Evolutionary conservation across 176 grass and related monocot genomes (phyloP), one percentile per base, ranked within the genome.

Genomic region (Paspalum notatum): DNA sequence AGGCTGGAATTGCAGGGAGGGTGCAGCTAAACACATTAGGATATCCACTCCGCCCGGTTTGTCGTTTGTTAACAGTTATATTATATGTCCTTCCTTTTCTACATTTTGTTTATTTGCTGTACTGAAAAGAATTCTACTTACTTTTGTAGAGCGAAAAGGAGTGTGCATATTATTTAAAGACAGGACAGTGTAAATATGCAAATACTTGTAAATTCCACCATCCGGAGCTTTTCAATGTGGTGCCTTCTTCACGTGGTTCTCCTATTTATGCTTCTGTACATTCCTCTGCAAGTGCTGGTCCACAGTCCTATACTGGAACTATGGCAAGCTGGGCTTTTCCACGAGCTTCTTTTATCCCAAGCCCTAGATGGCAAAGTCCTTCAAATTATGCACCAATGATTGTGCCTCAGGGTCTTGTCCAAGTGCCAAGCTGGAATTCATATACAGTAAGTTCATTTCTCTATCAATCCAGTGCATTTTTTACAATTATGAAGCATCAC

Each of bases 131-230:
- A 64, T 18, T 80, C 5, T 62, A 7, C 66, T 85, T 56, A 47
- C 77, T 85, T 51, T 48, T 93, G 86, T 81, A 99, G 97, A 93
- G 85, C 68, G 97, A 96, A 81, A 91, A 83, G 72, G 97, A 96
- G 80, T 99, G 97, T 89, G 88, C 89, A 87, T 99, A 96, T 91
- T 99, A 96, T 85, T 87, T 96, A 83, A 93, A 87, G 90, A 99
- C 90, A 26, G 93, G 91, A 88, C 88, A 91, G 43, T 99, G 97
- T 93, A 99, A 99, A 96, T 99, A 96, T 74, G 93, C 89, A 60
- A 93, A 87, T 90, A 99, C 97, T 82, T 99, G 97, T 96, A 99
- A 96, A 99, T 99, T 99, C 72, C 83, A 99, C 68, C 97, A 99
- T 84, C 93, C 97, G 27, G 85, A 99, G 52, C 87, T 88, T 87